Evolutionary conservation across 805 yeast genomes (phyloP).

Genomic region (Priceomyces castillae): DNA sequence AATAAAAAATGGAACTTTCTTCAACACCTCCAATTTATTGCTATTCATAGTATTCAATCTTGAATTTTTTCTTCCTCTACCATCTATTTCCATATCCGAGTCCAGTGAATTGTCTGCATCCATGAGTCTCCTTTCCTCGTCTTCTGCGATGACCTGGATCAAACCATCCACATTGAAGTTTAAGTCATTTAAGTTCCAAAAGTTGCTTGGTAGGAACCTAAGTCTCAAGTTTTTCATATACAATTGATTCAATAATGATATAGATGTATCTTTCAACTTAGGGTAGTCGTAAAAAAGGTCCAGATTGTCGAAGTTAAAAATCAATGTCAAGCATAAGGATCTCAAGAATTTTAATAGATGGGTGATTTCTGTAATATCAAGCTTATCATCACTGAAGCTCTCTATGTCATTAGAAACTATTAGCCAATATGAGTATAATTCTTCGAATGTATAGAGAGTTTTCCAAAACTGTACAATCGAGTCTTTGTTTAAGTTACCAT

Average conservation of each 20-base stretch:
- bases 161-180: constrained; percentile 36
- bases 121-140: constrained; percentile 35
- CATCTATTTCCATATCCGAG: constrained; percentile 12
- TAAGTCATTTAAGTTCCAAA: constrained; percentile 50
- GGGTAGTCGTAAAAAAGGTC: constrained; percentile 9
- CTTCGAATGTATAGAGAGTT: constrained; percentile 50
- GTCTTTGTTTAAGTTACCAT: constrained; percentile 2
- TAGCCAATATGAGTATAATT: constrained; percentile 63
- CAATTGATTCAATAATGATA: constrained; percentile 60
- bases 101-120: constrained; percentile 13
- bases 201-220: constrained; percentile 42
- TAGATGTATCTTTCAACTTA: constrained; percentile 33
- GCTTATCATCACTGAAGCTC: constrained; percentile 43
- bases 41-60: constrained; percentile 11
- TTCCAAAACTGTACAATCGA: constrained; percentile 27
- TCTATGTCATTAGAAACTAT: constrained; percentile 67
- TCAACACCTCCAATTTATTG: constrained; percentile 49
- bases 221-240: constrained; percentile 66
- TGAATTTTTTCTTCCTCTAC: not conserved
- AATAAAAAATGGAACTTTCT: constrained; percentile 73
- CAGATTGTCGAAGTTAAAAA: constrained; percentile 33
- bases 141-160: constrained; percentile 36
- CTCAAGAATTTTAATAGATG: constrained; percentile 49
- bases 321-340: constrained; percentile 46
- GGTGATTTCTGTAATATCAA: constrained; percentile 36